A percentile compares a stretch with the other conserved stretches of the same genome.
phyloP scores from a whole-genome alignment of 2,329 filamentous ascomycete species.

The Monosporascus sp. region DNA sequence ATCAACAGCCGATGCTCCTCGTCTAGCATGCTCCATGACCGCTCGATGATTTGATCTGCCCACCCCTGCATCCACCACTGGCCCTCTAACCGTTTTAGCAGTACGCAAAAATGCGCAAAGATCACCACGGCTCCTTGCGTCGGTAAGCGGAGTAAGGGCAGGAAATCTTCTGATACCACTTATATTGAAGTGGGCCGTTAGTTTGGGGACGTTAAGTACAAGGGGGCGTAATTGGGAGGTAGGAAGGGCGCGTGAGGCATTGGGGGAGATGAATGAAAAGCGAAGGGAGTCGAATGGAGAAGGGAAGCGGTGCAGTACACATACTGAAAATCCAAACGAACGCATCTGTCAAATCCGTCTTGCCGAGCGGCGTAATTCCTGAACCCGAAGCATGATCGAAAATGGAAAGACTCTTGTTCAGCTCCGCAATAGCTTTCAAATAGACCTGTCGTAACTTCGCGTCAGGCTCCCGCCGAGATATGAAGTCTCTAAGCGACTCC shows the following conservation, averaged over 20 bases:
- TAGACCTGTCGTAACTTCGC: neutral
- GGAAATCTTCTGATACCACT: constrained; percentile 17
- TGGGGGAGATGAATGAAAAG: too few relatives aligned
- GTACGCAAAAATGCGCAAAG: constrained; percentile 18
- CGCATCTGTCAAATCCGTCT: constrained; percentile 14
- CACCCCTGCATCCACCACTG: constrained; percentile 15
- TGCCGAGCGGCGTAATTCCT: too few relatives aligned
- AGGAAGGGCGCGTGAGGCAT: too few relatives aligned
- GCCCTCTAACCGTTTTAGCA: constrained; percentile 5
- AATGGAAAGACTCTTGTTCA: constrained; percentile 6
- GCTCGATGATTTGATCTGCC: constrained; percentile 10
- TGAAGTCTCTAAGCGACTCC: neutral
- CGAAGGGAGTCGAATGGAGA: too few relatives aligned
- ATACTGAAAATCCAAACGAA: constrained; percentile 26
- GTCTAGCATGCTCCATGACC: constrained; percentile 8
- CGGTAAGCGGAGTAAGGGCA: constrained; percentile 17
- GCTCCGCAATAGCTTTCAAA: constrained; percentile 4
- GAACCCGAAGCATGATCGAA: neutral
- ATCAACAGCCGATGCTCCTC: constrained; percentile 13
- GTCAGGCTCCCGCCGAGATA: neutral
- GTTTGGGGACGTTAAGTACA: too few relatives aligned
- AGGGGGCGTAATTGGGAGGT: too few relatives aligned
- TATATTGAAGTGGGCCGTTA: too few relatives aligned
- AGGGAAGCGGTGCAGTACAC: too few relatives aligned
- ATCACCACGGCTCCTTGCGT: constrained; percentile 26